phyloP scores from a whole-genome alignment of 441 rosid species.

The Jatropha podagrica region DNA sequence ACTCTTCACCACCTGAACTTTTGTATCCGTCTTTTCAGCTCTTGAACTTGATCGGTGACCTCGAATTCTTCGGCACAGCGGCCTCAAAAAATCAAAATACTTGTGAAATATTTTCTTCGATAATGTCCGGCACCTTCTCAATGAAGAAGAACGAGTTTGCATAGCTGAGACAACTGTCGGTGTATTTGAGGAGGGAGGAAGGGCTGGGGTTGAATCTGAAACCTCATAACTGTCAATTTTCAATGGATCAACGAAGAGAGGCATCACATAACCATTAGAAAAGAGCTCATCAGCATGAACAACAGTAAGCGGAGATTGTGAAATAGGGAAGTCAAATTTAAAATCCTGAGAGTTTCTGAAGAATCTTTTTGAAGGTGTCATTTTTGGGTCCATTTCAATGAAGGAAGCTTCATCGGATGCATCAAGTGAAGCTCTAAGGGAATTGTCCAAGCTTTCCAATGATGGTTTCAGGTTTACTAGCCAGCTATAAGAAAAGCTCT shows the following conservation, averaged over 20 bases:
- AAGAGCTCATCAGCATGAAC: constrained; percentile 92
- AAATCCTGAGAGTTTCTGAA: constrained; percentile 62
- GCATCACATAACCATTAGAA: constrained; percentile 73
- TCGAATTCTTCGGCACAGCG: constrained; percentile 53
- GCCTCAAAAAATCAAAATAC: constrained; percentile 73
- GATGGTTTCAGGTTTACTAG: constrained; percentile 71
- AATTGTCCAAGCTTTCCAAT: constrained; percentile 46
- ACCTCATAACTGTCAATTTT: constrained; percentile 37
- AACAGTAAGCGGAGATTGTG: constrained; percentile 47
- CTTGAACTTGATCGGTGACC: constrained; percentile 44
- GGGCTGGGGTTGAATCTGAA: constrained; percentile 32
- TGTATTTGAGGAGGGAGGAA: constrained; percentile 31
- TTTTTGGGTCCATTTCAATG: constrained; percentile 95
- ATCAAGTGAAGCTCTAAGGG: constrained; percentile 55
- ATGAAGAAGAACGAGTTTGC: constrained; percentile 39
- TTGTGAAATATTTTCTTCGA: constrained; percentile 58
- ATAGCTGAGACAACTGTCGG: constrained; percentile 31
- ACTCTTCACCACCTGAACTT: constrained; percentile 43
- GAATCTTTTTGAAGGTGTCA: constrained; percentile 93
- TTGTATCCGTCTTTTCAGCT: constrained; percentile 36
- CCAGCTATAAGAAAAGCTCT: constrained; percentile 94
- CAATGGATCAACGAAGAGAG: constrained; percentile 38
- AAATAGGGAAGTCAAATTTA: constrained; percentile 75
- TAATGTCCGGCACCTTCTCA: constrained; percentile 51
- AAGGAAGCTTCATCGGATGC: constrained; percentile 70